Base-by-base conservation (phyloP, 2,329 filamentous ascomycete genomes). In the Hymenoscyphus linearis region DNA sequence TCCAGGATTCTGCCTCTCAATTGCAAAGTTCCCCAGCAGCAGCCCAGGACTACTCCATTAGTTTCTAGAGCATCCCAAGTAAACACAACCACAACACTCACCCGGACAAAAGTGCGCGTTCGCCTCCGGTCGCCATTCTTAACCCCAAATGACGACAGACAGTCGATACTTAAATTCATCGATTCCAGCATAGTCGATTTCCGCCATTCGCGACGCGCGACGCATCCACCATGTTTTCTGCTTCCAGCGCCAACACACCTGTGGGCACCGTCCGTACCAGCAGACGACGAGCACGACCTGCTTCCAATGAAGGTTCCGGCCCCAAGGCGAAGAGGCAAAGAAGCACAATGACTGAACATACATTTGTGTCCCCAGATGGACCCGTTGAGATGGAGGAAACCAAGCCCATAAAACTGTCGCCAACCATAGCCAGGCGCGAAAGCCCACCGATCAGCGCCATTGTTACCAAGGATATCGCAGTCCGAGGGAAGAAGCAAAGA, bases 251-350 rank as follows among this genome's bases (percentile, higher is more conserved):
- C 66, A 78, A 81, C 66, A 58, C 57, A 7, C 79, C 82, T 34
- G 79, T 81, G 68, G 82, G 78, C 65, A 80, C 82, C 58, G 85
- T 82, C 59, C 80, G 85, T 65, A 84, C 83, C 68, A 82, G 67
- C 57, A 67, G 85, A 62, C 81, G 85, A 63, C 81, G 85, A 61
- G 84, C 85, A 73, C 82, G 85, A 61, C 84, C 84, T 57, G 73
- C 77, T 68, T 84, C 79, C 69, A 77, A 80, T 60, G 85, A 87
- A 79, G 75, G 70, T 73, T 82, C 58, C 22, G 65, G 69, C 55
- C 85, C 85, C 31, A 87, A 86, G 73, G 80, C 84, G 13, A 88
- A 88, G 76, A 81, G 85, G 64, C 82, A 83, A 70, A 79, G 85
- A 65, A 74, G 84, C 57, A 82, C 81, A 34, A 72, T 86, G 66